Evolutionary conservation across 78 protist species (phyloP), one percentile per base, ranked within the genome.

Genomic region (Parvularia atlantis): DNA sequence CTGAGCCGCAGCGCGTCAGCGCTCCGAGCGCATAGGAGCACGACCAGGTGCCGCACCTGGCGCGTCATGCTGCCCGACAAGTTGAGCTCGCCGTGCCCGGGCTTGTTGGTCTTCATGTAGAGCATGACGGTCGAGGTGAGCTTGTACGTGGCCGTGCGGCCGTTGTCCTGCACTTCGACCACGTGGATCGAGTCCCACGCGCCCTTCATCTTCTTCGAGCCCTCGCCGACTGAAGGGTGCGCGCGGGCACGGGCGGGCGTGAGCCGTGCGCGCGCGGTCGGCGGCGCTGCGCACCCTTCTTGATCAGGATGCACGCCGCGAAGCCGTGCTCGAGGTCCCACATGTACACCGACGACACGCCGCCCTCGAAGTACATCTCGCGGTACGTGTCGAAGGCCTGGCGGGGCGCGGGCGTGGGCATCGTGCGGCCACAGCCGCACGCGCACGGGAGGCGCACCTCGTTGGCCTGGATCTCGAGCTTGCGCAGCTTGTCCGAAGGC

Each of bases 121-220:
- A 95, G 85, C 90, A 93, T 93, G 54, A 95, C 88, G 24, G 97
- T 93, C 40, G 97, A 83, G 22, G 92, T 91, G 41, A 95, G 82
- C 62, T 89, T 75, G 81, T 95, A 95, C 36, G 40, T 64, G 39
- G 91, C 84, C 35, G 6, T 16, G 43, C 33, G 40, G 73, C 76
- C 86, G 77, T 66, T 46, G 36, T 75, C 70, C 22, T 0, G 16
- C 4, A 87, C 97, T 65, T 90, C 93, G 39, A 94, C 60, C 43
- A 94, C 95, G 75, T 94, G 98, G 56, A 94, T 92, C 61, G 96
- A 86, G 71, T 94, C 95, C 96, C 97, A 94, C 30, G 82, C 53
- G 39, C 97, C 98, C 73, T 76, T 66, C 76, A 81, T 80, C 73
- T 75, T 77, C 52, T 60, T 69, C 30, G 88, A 83, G 44, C 74